phyloP scores from a whole-genome alignment of 1,139 yeast genomes.

The Fermentozyma sake region DNA sequence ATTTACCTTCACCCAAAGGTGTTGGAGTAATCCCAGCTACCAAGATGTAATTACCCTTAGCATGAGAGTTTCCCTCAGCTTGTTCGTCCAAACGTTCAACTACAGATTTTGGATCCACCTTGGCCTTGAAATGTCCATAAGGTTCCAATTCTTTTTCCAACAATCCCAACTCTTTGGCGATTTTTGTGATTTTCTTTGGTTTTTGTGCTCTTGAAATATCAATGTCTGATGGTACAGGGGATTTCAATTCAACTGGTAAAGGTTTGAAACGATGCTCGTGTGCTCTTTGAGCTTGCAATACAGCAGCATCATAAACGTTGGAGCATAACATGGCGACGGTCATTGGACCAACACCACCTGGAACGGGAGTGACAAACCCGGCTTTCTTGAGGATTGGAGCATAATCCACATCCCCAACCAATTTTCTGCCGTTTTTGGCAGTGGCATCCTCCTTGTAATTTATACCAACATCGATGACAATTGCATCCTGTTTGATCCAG shows the following conservation, averaged over 20 bases:
- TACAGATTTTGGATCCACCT: constrained; percentile 54
- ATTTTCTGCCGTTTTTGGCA: constrained; percentile 59
- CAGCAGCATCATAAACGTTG: constrained; percentile 65
- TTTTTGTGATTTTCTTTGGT: constrained; percentile 60
- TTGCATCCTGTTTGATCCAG: constrained; percentile 65
- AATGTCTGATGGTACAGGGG: constrained; percentile 74
- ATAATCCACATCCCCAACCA: constrained; percentile 78
- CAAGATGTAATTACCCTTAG: constrained; percentile 82
- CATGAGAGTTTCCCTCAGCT: constrained; percentile 41
- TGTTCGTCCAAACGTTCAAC: constrained; percentile 54
- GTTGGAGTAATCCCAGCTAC: constrained; percentile 99
- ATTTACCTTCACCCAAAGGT: constrained; percentile 97
- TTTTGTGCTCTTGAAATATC: constrained; percentile 69
- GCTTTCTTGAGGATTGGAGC: constrained; percentile 54
- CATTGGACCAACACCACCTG: constrained; percentile 91
- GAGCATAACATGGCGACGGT: constrained; percentile 79
- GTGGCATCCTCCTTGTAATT: constrained; percentile 61
- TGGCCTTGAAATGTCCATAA: constrained; percentile 72
- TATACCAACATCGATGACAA: constrained; percentile 77
- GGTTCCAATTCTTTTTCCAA: constrained; percentile 62
- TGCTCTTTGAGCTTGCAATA: constrained; percentile 46
- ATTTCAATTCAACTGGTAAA: constrained; percentile 43
- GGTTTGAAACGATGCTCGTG: constrained; percentile 45
- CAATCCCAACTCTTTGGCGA: constrained; percentile 65
- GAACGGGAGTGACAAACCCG: constrained; percentile 71